These are phyloP conservation scores for Omphalotus guepiniiformis DNA, from an alignment of 768 basidiomycete genomes.

Conservation along the genomic window DNA sequence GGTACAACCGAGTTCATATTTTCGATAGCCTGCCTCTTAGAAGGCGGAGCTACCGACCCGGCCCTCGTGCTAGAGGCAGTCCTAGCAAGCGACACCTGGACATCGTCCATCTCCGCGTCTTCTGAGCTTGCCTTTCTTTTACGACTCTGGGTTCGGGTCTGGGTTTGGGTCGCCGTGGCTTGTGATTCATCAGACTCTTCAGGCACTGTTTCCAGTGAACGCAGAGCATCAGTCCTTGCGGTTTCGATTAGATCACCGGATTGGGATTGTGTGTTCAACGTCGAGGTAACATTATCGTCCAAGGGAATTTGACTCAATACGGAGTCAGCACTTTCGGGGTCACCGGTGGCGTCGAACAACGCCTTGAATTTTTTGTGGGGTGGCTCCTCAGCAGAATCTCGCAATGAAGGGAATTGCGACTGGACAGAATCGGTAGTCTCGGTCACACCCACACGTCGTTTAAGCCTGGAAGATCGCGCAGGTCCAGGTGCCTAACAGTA, in stretches of 20 bases:
- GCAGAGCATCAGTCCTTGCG: constrained; percentile 14
- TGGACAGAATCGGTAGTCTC: constrained; percentile 23
- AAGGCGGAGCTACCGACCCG: constrained; percentile 15
- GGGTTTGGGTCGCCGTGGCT: constrained; percentile 5
- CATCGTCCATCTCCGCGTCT: constrained; percentile 35
- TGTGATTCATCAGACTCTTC: constrained; percentile 33
- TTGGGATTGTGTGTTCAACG: constrained; percentile 11
- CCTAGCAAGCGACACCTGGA: constrained; percentile 14
- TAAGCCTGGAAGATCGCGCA: constrained; percentile 39
- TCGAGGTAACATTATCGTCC: constrained; percentile 16
- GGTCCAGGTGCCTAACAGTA: constrained; percentile 35
- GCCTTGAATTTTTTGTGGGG: constrained; percentile 68
- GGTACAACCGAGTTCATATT: constrained; percentile 30
- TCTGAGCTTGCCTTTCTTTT: constrained; percentile 36
- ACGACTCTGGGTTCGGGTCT: constrained; percentile 20
- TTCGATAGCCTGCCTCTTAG: constrained; percentile 43
- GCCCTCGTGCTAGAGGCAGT: constrained; percentile 6
- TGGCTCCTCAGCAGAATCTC: constrained; percentile 47
- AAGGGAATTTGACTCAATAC: constrained; percentile 1
- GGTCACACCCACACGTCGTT: constrained; percentile 46
- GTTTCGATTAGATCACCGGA: constrained; percentile 20
- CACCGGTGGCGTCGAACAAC: constrained; percentile 60
- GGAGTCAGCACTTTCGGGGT: constrained; percentile 34
- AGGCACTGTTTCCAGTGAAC: constrained; percentile 12
- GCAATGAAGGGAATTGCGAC: constrained; percentile 9